Conservation (phyloP, 2,329 filamentous ascomycete species). For the Plectosphaerella cucumerina region DNA sequence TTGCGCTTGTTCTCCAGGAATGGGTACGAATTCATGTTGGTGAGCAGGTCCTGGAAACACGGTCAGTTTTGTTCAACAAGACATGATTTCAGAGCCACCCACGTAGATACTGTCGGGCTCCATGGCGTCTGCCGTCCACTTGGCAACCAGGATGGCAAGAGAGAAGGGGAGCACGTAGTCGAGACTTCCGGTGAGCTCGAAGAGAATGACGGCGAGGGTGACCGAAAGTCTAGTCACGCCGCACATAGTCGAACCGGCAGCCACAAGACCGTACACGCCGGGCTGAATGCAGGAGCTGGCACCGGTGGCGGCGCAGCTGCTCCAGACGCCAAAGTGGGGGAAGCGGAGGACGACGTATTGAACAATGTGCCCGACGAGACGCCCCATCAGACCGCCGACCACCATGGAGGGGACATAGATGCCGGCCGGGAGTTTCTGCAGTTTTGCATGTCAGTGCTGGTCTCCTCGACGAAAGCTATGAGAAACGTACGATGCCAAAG, state of each 20-base stretch:
- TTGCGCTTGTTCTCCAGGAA: slow-evolving; percentile 97
- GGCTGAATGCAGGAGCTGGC: slow-evolving; percentile 87
- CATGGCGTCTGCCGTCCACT: slow-evolving; percentile 95
- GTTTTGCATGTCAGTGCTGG: background rate
- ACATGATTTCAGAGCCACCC: slow-evolving; percentile 23
- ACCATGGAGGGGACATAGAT: slow-evolving; percentile 99
- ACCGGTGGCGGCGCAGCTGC: slow-evolving; percentile 63
- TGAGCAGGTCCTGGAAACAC: slow-evolving; percentile 68
- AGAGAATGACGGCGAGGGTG: slow-evolving; percentile 89
- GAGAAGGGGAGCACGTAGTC: slow-evolving; percentile 96
- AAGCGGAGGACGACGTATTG: slow-evolving; percentile 76
- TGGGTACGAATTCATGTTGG: slow-evolving; percentile 95
- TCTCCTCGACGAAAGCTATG: background rate
- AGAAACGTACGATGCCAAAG: slow-evolving; percentile 70
- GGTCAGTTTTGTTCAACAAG: slow-evolving; percentile 14
- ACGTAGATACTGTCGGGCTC: slow-evolving; percentile 93
- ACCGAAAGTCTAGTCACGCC: slow-evolving; percentile 92
- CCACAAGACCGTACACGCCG: slow-evolving; percentile 93
- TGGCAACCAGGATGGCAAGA: slow-evolving; percentile 85
- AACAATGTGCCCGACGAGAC: slow-evolving; percentile 79
- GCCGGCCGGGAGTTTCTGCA: slow-evolving; percentile 82
- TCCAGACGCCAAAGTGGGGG: slow-evolving; percentile 69
- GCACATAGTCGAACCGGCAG: slow-evolving; percentile 95
- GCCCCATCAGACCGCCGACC: slow-evolving; percentile 86
- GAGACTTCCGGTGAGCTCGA: slow-evolving; percentile 90